Conservation (phyloP, 2,329 filamentous ascomycete species). For the Colletotrichum horii region DNA sequence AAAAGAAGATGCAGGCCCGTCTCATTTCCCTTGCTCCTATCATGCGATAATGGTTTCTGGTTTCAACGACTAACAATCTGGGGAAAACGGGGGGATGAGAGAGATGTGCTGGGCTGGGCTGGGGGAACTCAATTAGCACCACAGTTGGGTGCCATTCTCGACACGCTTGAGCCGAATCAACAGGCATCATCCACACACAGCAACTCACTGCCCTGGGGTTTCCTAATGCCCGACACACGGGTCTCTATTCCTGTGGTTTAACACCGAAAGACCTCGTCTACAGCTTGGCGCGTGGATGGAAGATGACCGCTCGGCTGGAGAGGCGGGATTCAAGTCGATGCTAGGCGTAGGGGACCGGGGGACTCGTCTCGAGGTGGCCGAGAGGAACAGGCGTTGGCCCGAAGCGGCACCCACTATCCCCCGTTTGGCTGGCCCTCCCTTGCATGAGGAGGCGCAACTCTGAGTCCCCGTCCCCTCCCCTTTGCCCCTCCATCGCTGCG, state of each 20-base stretch:
- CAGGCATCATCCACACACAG: conserved; percentile 8
- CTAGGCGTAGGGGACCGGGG: background rate
- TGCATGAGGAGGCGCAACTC: background rate
- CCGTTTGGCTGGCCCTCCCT: background rate
- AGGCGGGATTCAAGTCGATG: background rate
- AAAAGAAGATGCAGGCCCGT: background rate
- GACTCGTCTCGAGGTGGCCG: conserved; percentile 11
- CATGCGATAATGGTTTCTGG: background rate
- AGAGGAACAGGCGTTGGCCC: conserved; percentile 14
- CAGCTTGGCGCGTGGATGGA: background rate
- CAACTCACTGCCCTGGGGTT: background rate
- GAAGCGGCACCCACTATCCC: background rate
- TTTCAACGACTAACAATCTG: background rate
- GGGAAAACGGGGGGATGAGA: background rate
- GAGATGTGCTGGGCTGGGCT: background rate
- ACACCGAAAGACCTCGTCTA: background rate
- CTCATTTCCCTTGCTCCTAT: background rate
- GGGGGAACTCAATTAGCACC: background rate
- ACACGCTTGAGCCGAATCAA: conserved; percentile 10
- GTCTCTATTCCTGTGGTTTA: background rate
- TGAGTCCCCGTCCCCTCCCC: background rate
- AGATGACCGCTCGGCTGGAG: background rate
- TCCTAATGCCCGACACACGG: background rate
- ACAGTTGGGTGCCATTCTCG: background rate
- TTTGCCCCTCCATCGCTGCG: background rate